Conservation (phyloP, 768 basidiomycete species). For the Macrolepiota fuliginosa region DNA sequence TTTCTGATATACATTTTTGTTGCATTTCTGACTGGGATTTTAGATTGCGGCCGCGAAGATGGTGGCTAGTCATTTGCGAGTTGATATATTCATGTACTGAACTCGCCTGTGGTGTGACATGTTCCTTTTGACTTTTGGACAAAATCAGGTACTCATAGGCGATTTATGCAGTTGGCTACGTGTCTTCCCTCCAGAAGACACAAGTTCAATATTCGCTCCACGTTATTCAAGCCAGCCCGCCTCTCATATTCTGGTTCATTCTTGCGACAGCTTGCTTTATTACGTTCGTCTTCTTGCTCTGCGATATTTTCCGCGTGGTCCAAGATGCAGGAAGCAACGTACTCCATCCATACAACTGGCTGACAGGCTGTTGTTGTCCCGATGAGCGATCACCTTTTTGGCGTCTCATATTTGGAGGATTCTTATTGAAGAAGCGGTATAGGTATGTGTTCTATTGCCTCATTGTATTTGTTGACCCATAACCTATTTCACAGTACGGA, state of each 20-base stretch:
- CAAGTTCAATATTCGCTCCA: neutral
- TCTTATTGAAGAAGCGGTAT: neutral
- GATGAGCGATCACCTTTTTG: neutral
- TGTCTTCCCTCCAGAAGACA: neutral
- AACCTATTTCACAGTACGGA: neutral
- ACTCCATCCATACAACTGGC: neutral
- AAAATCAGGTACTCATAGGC: neutral
- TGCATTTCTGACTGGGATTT: too few species aligned
- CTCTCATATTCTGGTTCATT: neutral
- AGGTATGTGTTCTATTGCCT: neutral
- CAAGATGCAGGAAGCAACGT: neutral
- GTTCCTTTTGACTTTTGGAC: neutral
- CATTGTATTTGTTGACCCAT: neutral
- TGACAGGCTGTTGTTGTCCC: neutral
- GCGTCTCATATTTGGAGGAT: neutral
- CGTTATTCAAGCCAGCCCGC: neutral
- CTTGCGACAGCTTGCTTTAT: neutral
- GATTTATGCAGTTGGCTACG: neutral
- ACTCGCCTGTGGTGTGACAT: neutral
- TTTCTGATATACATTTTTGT: too few species aligned
- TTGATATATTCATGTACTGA: neutral
- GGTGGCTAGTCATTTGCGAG: neutral
- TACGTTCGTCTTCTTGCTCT: neutral
- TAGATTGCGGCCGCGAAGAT: neutral
- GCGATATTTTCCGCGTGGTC: neutral